Evolutionary conservation across 2,329 filamentous ascomycete species (phyloP).

Genomic region (Plectosphaerella cucumerina): DNA sequence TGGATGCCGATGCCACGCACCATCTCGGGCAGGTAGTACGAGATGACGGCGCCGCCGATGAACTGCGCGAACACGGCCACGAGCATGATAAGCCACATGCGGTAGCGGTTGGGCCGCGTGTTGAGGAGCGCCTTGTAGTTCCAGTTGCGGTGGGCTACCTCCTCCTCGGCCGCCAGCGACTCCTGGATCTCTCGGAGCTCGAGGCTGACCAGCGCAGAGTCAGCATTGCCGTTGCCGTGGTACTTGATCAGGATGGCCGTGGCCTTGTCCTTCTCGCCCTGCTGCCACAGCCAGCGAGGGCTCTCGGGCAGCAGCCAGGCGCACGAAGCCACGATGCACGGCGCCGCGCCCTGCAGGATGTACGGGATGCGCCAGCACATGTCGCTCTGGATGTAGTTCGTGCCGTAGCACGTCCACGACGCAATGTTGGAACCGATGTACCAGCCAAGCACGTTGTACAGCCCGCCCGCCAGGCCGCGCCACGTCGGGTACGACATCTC

Average conservation of each 20-base stretch:
- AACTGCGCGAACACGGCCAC: conserved; percentile 46
- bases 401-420: conserved; percentile 40
- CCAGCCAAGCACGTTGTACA: conserved; percentile 15
- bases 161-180: conserved; percentile 37
- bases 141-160: conserved; percentile 27
- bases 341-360: conserved; percentile 38
- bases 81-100: conserved; percentile 40
- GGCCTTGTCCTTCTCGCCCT: conserved; percentile 22
- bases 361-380: conserved; percentile 45
- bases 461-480: conserved; percentile 13
- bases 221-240: conserved; percentile 36
- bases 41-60: conserved; percentile 42
- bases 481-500: conserved; percentile 15
- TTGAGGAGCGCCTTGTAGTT: conserved; percentile 39
- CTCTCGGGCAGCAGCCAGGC: conserved; percentile 44
- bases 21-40: conserved; percentile 41
- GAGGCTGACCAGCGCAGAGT: conserved; percentile 24
- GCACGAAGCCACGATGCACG: conserved; percentile 35
- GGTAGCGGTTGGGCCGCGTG: conserved; percentile 42
- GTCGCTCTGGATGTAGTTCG: conserved; percentile 34
- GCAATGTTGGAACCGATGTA: conserved; percentile 23
- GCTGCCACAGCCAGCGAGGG: conserved; percentile 36
- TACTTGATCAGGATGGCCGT: conserved; percentile 28
- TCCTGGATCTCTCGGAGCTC: conserved; percentile 44
- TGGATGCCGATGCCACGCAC: conserved; percentile 39